These are phyloP conservation scores for Wallacemonas sp. DNA, from an alignment of 208 protist genomes.

Conservation along the genomic window DNA sequence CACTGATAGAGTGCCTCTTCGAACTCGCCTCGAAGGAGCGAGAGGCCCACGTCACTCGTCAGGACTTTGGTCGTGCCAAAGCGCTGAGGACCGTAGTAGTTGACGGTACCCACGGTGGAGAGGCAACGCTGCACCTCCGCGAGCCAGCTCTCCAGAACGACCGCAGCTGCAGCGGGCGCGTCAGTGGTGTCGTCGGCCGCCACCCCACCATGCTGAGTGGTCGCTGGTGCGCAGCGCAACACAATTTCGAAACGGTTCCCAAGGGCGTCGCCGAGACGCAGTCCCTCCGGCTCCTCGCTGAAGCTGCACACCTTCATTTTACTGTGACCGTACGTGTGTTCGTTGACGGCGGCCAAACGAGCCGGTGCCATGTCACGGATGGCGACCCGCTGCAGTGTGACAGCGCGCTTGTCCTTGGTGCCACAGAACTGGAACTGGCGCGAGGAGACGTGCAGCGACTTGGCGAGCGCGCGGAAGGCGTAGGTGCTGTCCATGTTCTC, in stretches of 20 bases:
- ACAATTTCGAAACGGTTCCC: constrained; percentile 94
- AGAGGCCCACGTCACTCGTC: constrained; percentile 90
- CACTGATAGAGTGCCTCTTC: constrained; percentile 68
- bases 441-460: constrained; percentile 46
- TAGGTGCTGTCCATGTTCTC: constrained; percentile 92
- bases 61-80: constrained; percentile 93
- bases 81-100: constrained; percentile 96
- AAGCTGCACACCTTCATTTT: constrained; percentile 86
- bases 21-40: constrained; percentile 75
- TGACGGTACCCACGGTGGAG: constrained; percentile 82
- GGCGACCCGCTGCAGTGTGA: constrained; percentile 92
- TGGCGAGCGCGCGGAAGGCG: constrained; percentile 70
- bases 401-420: constrained; percentile 95
- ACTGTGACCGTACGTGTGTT: constrained; percentile 45
- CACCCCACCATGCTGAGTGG: neutral
- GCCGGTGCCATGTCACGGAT: constrained; percentile 64
- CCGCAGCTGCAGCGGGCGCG: neutral
- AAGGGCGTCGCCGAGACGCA: constrained; percentile 84
- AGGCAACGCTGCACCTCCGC: constrained; percentile 31
- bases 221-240: constrained; percentile 43
- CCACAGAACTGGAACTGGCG: constrained; percentile 91
- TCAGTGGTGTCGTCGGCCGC: neutral
- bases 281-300: constrained; percentile 39
- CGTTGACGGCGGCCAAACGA: constrained; percentile 66
- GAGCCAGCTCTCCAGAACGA: constrained; percentile 13